phyloP scores from a whole-genome alignment of 2,329 filamentous ascomycete genomes.

The Fonsecaea multimorphosa region DNA sequence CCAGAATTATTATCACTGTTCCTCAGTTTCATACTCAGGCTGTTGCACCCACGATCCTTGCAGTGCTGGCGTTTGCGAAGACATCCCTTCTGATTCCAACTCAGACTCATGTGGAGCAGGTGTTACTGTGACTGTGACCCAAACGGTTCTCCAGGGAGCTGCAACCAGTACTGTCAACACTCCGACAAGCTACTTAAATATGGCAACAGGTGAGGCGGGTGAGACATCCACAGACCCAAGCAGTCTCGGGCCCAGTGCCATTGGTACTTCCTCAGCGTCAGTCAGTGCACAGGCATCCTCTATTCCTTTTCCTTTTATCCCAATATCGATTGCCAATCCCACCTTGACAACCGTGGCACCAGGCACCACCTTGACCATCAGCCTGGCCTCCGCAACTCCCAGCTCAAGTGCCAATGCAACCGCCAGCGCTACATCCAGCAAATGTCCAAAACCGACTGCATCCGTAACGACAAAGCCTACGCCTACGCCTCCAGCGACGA shows the following conservation, averaged over 20 bases:
- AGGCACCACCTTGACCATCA: constrained; percentile 30
- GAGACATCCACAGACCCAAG: neutral
- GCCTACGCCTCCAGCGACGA: constrained; percentile 20
- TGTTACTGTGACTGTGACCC: constrained; percentile 30
- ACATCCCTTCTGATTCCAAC: neutral
- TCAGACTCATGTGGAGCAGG: constrained; percentile 19
- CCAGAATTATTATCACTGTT: constrained; percentile 21
- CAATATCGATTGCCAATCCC: constrained; percentile 12
- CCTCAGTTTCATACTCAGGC: constrained; percentile 14
- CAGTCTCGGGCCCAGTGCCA: neutral
- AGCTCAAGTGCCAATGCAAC: neutral
- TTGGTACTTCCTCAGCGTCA: constrained; percentile 1
- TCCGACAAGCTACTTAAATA: neutral
- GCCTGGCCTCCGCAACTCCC: constrained; percentile 23
- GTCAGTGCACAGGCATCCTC: neutral
- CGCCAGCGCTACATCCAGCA: constrained; percentile 7
- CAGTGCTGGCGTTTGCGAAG: constrained; percentile 12
- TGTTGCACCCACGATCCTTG: constrained; percentile 24
- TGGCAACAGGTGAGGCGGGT: constrained; percentile 5
- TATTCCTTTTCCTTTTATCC: neutral
- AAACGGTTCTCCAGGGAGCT: constrained; percentile 30
- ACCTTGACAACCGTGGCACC: constrained; percentile 20
- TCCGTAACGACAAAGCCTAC: constrained; percentile 5
- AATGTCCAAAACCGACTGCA: constrained; percentile 19
- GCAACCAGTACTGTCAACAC: constrained; percentile 26